Evolutionary conservation across 352 stramenopile species (phyloP), one percentile per base, ranked within the genome.

Genomic region (Lagenidium giganteum): DNA sequence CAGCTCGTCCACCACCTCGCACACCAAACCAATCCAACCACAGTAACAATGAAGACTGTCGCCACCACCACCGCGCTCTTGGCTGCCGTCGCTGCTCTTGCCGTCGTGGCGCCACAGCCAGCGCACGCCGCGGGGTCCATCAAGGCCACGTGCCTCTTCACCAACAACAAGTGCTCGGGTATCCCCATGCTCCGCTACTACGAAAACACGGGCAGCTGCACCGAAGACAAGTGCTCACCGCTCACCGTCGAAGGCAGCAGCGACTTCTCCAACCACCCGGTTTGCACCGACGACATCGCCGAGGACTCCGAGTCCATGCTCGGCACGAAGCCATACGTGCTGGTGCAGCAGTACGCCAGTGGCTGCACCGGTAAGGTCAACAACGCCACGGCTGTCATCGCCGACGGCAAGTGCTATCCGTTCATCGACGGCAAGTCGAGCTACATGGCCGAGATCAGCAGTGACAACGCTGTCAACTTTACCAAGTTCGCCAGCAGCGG

Each of bases 351-450:
- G 9, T 45, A 33, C 25, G 17, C 9, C 21, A 24, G 5, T 5
- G 38, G 25, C 8, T 45, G 38, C 38, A 11, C 22, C 4, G 38
- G 38, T 11, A 24, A 45, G 22, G 8, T 32, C 38, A 7, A 20
- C 14, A 32, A 4, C 22, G 38, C 38, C 9, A 17, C 32, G 5
- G 38, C 38, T 12, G 23, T 45, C 22, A 24, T 21, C 8, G 16
- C 38, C 38, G 23, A 45, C 21, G 38, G 25, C 38, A 45, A 30
- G 24, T 45, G 38, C 38, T 45, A 45, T 17, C 38, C 38, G 17
- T 33, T 24, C 23, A 45, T 21, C 38, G 38, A 45, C 17, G 38
- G 38, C 38, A 45, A 33, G 38, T 17, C 23, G 14, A 22, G 38
- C 38, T 32, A 33, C 38, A 8, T 22, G 13, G 24, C 16, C 22